Evolutionary conservation across 805 yeast species (phyloP).

Genomic region (Candida sonorensis): DNA sequence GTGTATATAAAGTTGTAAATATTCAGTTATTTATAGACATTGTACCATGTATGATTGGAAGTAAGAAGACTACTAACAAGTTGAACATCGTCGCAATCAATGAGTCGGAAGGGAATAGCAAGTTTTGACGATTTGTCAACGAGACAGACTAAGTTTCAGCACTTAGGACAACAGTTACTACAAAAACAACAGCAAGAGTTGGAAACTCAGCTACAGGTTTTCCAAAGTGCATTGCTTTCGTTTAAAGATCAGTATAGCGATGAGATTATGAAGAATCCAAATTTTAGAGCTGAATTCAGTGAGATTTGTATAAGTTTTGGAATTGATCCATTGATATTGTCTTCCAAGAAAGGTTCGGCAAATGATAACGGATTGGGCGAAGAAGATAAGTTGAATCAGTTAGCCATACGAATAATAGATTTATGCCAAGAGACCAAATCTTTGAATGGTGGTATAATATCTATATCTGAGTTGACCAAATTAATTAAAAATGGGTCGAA

Average conservation of each 20-base stretch:
- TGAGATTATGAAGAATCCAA: constrained; percentile 57
- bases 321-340: constrained; percentile 74
- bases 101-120: constrained; percentile 23
- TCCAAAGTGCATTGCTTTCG: constrained; percentile 68
- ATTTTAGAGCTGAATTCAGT: constrained; percentile 65
- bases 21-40: too few relatives aligned
- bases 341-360: too few relatives aligned
- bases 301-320: constrained; percentile 75
- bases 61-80: too few relatives aligned
- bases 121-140: constrained; percentile 19
- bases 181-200: constrained; percentile 55
- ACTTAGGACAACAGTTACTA: constrained; percentile 43
- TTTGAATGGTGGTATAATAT: constrained; percentile 76
- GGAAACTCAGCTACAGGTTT: constrained; percentile 64
- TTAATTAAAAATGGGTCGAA: constrained; percentile 20
- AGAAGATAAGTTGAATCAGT: constrained; percentile 55
- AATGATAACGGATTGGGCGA: too few relatives aligned
- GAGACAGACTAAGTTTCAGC: constrained; percentile 33
- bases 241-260: constrained; percentile 68
- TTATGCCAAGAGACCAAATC: constrained; percentile 62
- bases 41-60: too few relatives aligned
- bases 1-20: too few relatives aligned
- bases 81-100: too few relatives aligned
- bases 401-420: constrained; percentile 72
- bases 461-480: constrained; percentile 46